Evolutionary conservation across 345 rosid species (phyloP), one percentile per base, ranked within the genome.

Genomic region (Brassica incana): DNA sequence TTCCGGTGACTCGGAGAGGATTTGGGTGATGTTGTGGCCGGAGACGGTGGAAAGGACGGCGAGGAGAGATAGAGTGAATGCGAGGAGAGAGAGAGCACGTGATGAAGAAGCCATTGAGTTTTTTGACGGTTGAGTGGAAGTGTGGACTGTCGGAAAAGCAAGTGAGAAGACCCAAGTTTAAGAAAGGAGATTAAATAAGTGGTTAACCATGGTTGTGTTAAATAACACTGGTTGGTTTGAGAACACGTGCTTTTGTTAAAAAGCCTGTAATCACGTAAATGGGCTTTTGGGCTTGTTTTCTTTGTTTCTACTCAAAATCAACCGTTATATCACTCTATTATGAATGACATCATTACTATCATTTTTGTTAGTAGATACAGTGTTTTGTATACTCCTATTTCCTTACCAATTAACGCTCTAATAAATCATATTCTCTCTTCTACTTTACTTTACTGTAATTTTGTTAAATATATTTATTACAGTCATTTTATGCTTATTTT

Each of bases 1-100:
- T 3, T 90, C 92, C 0, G 96, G 94, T 50, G 83, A 78, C 45
- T 73, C 92, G 2, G 86, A 66, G 36, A 95, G 96, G 66, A 95
- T 88, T 70, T 85, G 90, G 69, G 92, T 90, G 81, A 93, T 90
- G 86, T 95, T 72, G 23, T 78, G 77, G 67, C 40, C 63, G 61
- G 77, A 40, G 71, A 66, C 60, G 76, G 71, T 38, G 8, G 6
- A n/a, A 3, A 0, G 35, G 29, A 63, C 45, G 48, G 76, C 32
- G 56, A 78, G 3, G 63, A 73, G 40, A 56, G 20, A 5, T 6
- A 65, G 0, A 8, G 69, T 43, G 20, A 66, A 2, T 1, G 61
- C 11, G 8, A 72, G 8, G 77, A 65, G 6, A 65, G 67, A 54
- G 30, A 43, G 0, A 2, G 16, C 58, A 52, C 20, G 58, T 52